Base-by-base conservation (phyloP, 179 eudicot genomes). In the Beta lomatogona region DNA sequence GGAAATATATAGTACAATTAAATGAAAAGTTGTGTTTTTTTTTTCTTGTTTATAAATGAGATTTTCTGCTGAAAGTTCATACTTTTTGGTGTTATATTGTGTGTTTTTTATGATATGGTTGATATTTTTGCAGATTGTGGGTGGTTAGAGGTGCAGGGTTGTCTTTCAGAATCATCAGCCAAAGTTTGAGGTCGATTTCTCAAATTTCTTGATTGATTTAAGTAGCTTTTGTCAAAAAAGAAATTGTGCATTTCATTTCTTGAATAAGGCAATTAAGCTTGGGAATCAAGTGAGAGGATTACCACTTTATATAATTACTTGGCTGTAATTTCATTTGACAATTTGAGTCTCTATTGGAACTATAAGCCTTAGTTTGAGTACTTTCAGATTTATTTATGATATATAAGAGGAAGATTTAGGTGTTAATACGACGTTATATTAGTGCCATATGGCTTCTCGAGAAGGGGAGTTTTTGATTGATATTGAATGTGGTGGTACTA, bases 401-500 rank as follows among this genome's bases (percentile, higher is more conserved):
- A 53, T 31, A 59, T 58, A 79, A 79, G 83, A 76, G 67, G 48
- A 74, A 53, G 63, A 61, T 59, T 83, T 46, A 65, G 83, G 85
- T 63, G 46, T 66, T 58, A 55, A 79, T 6, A 25, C 36, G 25
- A 45, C 54, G 7, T 44, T 59, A 14, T 44, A 5, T 63, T 57
- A 10, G 19, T 16, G 53, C 15, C 68, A 64, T 82, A 86, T 86
- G 89, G 89, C 83, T 76, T 79, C 79, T 53, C 61, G 70, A 75
- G 89, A 79, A 66, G 78, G 85, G 46, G 87, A 79, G 50, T 59
- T 48, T 69, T 82, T 84, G 82, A 77, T 76, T 82, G 89, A 84
- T 79, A 76, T 86, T 44, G 89, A 86, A 84, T 79, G 83, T 81
- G 89, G 89, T 44, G 79, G 78, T 72, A 59, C 78, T 53, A 75